These are phyloP conservation scores for Phytophthora pistaciae DNA, from an alignment of 352 stramenopile genomes.

Conservation along the genomic window DNA sequence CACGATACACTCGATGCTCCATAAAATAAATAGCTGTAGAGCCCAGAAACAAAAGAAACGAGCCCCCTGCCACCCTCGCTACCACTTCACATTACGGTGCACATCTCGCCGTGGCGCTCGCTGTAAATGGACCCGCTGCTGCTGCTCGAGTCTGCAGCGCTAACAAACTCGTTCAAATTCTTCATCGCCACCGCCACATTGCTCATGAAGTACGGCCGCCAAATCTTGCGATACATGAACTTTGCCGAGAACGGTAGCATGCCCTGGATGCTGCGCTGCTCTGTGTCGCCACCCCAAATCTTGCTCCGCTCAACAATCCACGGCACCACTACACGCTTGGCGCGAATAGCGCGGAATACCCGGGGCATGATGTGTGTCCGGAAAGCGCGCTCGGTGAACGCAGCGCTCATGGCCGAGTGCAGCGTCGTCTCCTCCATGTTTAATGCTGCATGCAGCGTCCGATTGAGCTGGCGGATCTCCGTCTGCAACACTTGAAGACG, in stretches of 20 bases:
- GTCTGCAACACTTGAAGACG: slow-evolving; percentile 73
- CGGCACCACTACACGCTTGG: slow-evolving; percentile 83
- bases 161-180: slow-evolving; percentile 79
- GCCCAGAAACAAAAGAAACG: slow-evolving; percentile 23
- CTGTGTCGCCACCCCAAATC: slow-evolving; percentile 79
- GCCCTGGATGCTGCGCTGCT: slow-evolving; percentile 72
- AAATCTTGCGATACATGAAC: slow-evolving; percentile 89
- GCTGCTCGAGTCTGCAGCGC: slow-evolving; percentile 28
- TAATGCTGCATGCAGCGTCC: slow-evolving; percentile 70
- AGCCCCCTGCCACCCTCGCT: background rate
- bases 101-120: slow-evolving; percentile 48
- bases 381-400: slow-evolving; percentile 83
- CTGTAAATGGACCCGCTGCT: slow-evolving; percentile 33
- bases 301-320: slow-evolving; percentile 90
- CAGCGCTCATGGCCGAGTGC: slow-evolving; percentile 59
- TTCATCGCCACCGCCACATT: slow-evolving; percentile 85
- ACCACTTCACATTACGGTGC: slow-evolving; percentile 41
- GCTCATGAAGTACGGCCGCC: slow-evolving; percentile 83
- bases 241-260: slow-evolving; percentile 81
- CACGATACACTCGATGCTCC: slow-evolving; percentile 19
- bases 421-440: slow-evolving; percentile 82
- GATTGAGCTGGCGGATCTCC: slow-evolving; percentile 73
- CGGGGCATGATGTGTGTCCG: slow-evolving; percentile 79
- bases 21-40: slow-evolving; percentile 52
- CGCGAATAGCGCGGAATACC: slow-evolving; percentile 77